Conservation (phyloP, 2,329 filamentous ascomycete genomes). For the Botrytis deweyae region DNA sequence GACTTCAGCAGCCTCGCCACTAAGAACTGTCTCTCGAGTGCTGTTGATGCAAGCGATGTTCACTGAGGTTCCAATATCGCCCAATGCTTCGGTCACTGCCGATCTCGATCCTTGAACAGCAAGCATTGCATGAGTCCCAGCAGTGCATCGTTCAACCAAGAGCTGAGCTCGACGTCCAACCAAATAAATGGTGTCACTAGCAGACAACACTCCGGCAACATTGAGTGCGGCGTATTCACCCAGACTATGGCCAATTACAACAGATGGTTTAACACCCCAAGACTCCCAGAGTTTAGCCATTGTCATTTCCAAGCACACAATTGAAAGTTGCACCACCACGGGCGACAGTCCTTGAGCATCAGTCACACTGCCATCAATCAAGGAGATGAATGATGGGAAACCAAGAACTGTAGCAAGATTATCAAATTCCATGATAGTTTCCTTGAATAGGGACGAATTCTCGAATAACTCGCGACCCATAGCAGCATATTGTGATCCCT, state of each 20-base stretch:
- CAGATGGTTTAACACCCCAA: slow-evolving; percentile 19
- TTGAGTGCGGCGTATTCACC: slow-evolving; percentile 63
- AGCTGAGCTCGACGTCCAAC: slow-evolving; percentile 66
- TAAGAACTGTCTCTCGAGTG: slow-evolving; percentile 21
- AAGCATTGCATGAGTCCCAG: slow-evolving; percentile 65
- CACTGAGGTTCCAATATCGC: slow-evolving; percentile 1
- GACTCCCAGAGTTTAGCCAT: slow-evolving; percentile 22
- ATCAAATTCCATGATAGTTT: slow-evolving; percentile 21
- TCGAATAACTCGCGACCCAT: slow-evolving; percentile 23
- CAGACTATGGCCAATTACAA: slow-evolving; percentile 50
- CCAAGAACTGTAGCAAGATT: slow-evolving; percentile 20
- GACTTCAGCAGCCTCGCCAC: slow-evolving; percentile 44
- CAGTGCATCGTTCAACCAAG: slow-evolving; percentile 62
- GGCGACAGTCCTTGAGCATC: slow-evolving; percentile 17
- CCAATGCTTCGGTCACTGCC: slow-evolving; percentile 29
- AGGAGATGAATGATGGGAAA: slow-evolving; percentile 18
- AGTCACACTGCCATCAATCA: slow-evolving; percentile 18
- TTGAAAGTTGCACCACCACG: slow-evolving; percentile 19
- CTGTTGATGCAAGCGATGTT: slow-evolving; percentile 23
- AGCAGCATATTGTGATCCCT: slow-evolving; percentile 22
- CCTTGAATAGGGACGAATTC: slow-evolving; percentile 11
- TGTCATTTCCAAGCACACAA: slow-evolving; percentile 21
- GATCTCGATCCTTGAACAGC: slow-evolving; percentile 52
- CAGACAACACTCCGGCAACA: slow-evolving; percentile 66
- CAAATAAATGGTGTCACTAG: slow-evolving; percentile 67